Percentiles rank a stretch among this genome's conserved stretches.
Conservation (phyloP, 768 basidiomycete genomes). For the Xerocomus potaroensis region DNA sequence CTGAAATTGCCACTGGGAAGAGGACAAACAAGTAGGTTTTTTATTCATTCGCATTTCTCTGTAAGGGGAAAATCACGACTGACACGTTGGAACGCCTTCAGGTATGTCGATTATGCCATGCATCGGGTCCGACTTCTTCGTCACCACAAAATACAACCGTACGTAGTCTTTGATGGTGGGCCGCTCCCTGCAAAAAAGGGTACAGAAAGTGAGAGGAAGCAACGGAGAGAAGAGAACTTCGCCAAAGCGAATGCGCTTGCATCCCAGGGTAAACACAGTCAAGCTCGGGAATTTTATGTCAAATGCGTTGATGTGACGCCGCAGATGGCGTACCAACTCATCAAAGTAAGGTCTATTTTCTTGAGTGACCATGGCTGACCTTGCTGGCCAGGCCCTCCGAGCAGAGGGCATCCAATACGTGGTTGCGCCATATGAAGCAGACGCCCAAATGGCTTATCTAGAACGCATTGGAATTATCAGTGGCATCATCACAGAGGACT, state of each 20-base stretch:
- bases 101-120: conserved; percentile 98
- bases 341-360: conserved; percentile 59
- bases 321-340: conserved; percentile 95
- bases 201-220: conserved; percentile 78
- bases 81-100: conserved; percentile 28
- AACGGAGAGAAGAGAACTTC: conserved; percentile 71
- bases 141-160: conserved; percentile 82
- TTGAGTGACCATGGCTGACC: conserved; percentile 4
- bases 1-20: conserved; percentile 84
- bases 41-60: background rate
- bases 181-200: conserved; percentile 91
- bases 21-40: conserved; percentile 72
- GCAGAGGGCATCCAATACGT: conserved; percentile 80
- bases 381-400: conserved; percentile 61
- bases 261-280: conserved; percentile 70
- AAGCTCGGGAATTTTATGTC: conserved; percentile 85
- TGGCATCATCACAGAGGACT: conserved; percentile 96
- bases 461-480: conserved; percentile 80
- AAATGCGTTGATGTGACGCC: conserved; percentile 96
- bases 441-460: conserved; percentile 92
- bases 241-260: conserved; percentile 68
- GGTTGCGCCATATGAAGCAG: conserved; percentile 98
- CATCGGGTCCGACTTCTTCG: conserved; percentile 81
- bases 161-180: conserved; percentile 95
- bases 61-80: background rate